Conservation (phyloP, 2,329 filamentous ascomycete species). For the Thyridium curvatum region DNA sequence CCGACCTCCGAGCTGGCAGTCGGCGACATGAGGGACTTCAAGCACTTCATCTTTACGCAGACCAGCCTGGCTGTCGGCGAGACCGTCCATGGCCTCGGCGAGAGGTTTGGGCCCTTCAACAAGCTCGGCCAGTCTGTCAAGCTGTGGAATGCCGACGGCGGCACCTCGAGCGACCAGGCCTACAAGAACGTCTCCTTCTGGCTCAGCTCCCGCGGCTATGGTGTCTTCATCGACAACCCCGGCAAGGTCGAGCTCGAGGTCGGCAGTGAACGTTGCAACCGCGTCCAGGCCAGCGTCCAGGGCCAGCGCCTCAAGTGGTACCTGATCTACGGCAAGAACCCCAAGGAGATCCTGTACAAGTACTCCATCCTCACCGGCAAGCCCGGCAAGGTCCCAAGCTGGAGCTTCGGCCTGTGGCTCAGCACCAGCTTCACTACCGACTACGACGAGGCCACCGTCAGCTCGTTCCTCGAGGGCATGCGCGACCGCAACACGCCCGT, state of each 20-base stretch:
- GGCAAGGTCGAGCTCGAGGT: constrained; percentile 67
- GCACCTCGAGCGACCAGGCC: constrained; percentile 62
- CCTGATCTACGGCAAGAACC: constrained; percentile 63
- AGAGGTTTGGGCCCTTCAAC: constrained; percentile 71
- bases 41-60: constrained; percentile 52
- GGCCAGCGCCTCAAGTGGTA: constrained; percentile 69
- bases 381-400: constrained; percentile 58
- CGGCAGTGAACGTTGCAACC: constrained; percentile 65
- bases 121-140: constrained; percentile 66
- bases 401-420: constrained; percentile 73
- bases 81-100: constrained; percentile 67
- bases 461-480: constrained; percentile 64
- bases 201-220: constrained; percentile 67
- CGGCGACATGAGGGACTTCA: constrained; percentile 43
- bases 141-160: constrained; percentile 59
- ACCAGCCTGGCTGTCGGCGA: constrained; percentile 53
- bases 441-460: constrained; percentile 65
- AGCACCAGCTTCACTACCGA: constrained; percentile 71
- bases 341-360: constrained; percentile 63
- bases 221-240: constrained; percentile 67
- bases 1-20: constrained; percentile 46
- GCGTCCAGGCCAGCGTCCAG: constrained; percentile 63
- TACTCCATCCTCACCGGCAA: constrained; percentile 64
- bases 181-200: constrained; percentile 70
- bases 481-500: constrained; percentile 56